phyloP scores from a whole-genome alignment of 139 green algal genomes.

The Chlorella sp. region DNA sequence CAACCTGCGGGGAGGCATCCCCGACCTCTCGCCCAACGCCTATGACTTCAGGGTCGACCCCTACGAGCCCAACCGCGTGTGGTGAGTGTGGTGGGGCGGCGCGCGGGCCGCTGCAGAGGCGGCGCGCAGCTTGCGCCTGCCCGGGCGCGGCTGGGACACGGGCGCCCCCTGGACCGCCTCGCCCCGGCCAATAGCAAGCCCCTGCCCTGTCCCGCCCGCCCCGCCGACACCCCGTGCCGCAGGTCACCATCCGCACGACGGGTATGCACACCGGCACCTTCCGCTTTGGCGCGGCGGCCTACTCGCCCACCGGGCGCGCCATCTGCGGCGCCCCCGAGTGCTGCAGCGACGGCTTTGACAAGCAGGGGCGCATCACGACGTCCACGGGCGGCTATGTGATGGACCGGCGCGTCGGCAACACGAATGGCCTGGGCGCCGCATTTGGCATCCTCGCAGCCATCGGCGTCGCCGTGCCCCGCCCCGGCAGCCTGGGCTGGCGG shows the following conservation, averaged over 20 bases:
- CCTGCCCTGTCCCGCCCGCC: too few species aligned
- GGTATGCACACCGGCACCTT: constrained; percentile 54
- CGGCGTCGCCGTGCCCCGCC: constrained; percentile 45
- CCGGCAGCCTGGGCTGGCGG: constrained; percentile 31
- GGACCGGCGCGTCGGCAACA: constrained; percentile 69
- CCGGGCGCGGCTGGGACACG: too few species aligned
- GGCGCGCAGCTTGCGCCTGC: too few species aligned
- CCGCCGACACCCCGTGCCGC: too few species aligned
- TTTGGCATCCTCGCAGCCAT: constrained; percentile 74
- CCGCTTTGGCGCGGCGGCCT: constrained; percentile 47
- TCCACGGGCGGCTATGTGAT: constrained; percentile 69
- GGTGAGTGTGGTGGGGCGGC: too few species aligned
- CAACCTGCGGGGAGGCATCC: constrained; percentile 21
- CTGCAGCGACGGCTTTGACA: constrained; percentile 64
- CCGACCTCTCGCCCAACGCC: constrained; percentile 46
- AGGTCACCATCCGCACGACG: constrained; percentile 52
- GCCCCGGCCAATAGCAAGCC: too few species aligned
- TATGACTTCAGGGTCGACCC: constrained; percentile 63
- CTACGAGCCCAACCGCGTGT: constrained; percentile 73
- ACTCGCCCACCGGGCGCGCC: constrained; percentile 49
- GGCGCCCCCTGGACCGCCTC: too few species aligned
- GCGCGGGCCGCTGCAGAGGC: too few species aligned
- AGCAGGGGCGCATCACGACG: constrained; percentile 53
- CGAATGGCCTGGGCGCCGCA: constrained; percentile 61
- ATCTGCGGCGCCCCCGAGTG: constrained; percentile 55